Evolutionary conservation across 129 eudicot species (phyloP).

Genomic region (Apium graveolens): DNA sequence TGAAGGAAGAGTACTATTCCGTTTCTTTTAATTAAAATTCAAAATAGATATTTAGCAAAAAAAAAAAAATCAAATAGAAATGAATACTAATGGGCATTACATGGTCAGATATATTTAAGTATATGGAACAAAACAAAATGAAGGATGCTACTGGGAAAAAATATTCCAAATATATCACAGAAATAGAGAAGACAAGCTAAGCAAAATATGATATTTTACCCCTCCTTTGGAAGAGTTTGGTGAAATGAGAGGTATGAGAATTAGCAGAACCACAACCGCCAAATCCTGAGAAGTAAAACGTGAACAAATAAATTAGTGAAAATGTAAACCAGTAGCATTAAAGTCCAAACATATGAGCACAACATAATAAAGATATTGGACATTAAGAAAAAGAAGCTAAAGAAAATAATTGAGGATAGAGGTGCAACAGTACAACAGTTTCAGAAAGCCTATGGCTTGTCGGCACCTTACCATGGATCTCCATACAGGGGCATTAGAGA

Average conservation of each 20-base stretch:
- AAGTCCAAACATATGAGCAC: not conserved
- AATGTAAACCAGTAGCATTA: conserved; percentile 4
- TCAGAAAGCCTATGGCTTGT: not conserved
- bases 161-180: not conserved
- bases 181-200: not conserved
- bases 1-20: not conserved
- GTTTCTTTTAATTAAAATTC: not conserved
- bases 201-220: conserved; percentile 38
- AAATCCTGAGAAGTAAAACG: conserved; percentile 48
- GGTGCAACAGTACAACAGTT: not conserved
- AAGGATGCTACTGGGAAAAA: not conserved
- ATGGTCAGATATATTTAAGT: not conserved
- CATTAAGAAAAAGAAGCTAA: not conserved
- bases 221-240: conserved; percentile 99
- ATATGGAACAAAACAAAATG: not conserved
- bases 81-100: not conserved
- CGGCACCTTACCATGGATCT: not conserved
- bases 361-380: not conserved
- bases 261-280: conserved; percentile 96
- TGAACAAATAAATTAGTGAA: not conserved
- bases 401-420: not conserved
- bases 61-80: too few species aligned
- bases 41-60: too few species aligned
- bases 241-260: conserved; percentile 95
- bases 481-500: not conserved